These are phyloP conservation scores for Penicillium verhagenii DNA, from an alignment of 495 filamentous ascomycete genomes.

Conservation along the genomic window DNA sequence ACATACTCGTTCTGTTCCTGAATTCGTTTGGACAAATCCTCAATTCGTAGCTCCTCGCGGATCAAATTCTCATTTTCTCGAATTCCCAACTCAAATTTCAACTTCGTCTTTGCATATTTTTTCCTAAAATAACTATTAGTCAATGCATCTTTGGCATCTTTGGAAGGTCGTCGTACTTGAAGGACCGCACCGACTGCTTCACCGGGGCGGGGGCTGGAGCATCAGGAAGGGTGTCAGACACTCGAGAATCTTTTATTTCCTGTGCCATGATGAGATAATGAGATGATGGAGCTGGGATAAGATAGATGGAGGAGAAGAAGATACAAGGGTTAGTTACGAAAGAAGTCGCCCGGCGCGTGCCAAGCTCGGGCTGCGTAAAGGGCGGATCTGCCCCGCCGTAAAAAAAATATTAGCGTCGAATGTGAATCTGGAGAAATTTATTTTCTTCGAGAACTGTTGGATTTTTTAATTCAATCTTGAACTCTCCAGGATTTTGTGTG, in stretches of 20 bases:
- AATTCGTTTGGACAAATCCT: conserved; percentile 71
- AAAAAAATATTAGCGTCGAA: conserved; percentile 23
- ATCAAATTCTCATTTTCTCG: conserved; percentile 74
- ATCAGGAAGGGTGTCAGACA: conserved; percentile 34
- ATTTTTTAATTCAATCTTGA: neutral
- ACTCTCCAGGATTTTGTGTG: neutral
- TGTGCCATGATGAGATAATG: conserved; percentile 30
- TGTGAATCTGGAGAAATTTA: conserved; percentile 4
- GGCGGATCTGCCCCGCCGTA: conserved; percentile 35
- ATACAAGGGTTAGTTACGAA: conserved; percentile 5
- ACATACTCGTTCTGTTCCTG: conserved; percentile 82
- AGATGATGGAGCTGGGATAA: neutral
- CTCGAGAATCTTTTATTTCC: conserved; percentile 23
- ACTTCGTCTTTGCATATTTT: conserved; percentile 92
- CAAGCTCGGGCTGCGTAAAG: conserved; percentile 28
- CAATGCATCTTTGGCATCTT: conserved; percentile 2
- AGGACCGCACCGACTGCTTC: conserved; percentile 43
- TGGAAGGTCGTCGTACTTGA: conserved; percentile 33
- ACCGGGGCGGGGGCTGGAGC: conserved; percentile 29
- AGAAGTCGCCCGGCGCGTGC: conserved; percentile 19
- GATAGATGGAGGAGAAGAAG: conserved; percentile 8
- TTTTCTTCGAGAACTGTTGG: neutral
- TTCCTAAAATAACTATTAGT: conserved; percentile 61
- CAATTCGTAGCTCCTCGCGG: conserved; percentile 72
- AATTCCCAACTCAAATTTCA: conserved; percentile 81